phyloP scores from a whole-genome alignment of 139 green algal species.

The Chlorella ohadii region DNA sequence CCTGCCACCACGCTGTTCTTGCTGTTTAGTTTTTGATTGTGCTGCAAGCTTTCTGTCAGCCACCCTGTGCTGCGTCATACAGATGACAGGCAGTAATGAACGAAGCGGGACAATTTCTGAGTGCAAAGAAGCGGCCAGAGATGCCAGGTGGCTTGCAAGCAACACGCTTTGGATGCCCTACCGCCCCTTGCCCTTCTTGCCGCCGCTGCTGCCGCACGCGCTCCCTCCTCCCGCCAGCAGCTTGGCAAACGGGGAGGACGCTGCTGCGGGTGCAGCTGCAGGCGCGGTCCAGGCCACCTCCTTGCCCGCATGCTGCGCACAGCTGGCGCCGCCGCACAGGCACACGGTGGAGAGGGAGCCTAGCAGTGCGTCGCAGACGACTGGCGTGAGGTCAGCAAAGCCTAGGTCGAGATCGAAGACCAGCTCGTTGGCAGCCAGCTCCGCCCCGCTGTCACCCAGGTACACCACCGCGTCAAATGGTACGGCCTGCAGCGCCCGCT shows the following conservation, averaged over 20 bases:
- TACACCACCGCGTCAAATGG: constrained; percentile 20
- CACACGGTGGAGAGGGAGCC: constrained; percentile 25
- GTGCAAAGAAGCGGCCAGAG: no score
- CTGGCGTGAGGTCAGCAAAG: constrained; percentile 2
- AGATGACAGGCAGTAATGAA: no score
- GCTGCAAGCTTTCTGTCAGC: no score
- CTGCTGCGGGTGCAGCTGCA: neutral
- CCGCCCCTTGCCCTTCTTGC: neutral
- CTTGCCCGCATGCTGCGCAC: neutral
- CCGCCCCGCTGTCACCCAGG: neutral
- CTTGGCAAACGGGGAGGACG: constrained; percentile 13
- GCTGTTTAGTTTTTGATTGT: no score
- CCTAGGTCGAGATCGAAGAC: neutral
- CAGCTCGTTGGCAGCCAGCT: constrained; percentile 13
- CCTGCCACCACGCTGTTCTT: no score
- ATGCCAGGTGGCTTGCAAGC: no score
- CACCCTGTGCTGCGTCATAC: no score
- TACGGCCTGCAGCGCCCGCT: neutral
- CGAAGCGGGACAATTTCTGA: no score
- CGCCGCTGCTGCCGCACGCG: neutral
- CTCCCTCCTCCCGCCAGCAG: neutral
- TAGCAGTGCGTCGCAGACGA: constrained; percentile 1
- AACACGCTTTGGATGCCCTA: no score
- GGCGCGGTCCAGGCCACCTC: constrained; percentile 11
- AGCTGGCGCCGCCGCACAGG: constrained; percentile 35